Evolutionary conservation across 495 filamentous ascomycete species (phyloP).

Genomic region (Penicillium lagena): DNA sequence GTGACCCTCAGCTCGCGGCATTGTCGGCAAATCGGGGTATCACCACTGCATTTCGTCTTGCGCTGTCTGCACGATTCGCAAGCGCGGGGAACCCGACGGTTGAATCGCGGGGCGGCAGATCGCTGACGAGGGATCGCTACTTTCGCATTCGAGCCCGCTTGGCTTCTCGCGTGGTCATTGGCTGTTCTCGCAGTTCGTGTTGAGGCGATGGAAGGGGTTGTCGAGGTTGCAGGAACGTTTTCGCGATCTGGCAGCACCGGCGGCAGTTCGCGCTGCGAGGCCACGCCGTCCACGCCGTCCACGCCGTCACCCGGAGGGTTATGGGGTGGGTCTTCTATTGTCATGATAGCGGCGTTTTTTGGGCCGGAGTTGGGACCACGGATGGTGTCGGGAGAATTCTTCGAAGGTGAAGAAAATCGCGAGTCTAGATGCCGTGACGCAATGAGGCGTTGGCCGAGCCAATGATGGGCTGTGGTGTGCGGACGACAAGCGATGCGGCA

Average conservation of each 20-base stretch:
- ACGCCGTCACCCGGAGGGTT: background rate
- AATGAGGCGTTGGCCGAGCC: no score
- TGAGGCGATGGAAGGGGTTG: background rate
- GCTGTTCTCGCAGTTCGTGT: background rate
- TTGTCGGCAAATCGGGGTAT: slow-evolving; percentile 46
- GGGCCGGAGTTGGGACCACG: background rate
- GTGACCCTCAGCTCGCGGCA: slow-evolving; percentile 41
- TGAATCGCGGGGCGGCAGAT: background rate
- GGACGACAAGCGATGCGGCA: no score
- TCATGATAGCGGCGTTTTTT: background rate
- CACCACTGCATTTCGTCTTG: slow-evolving; percentile 55
- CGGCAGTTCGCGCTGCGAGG: background rate
- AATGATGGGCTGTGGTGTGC: no score
- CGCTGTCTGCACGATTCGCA: slow-evolving; percentile 67
- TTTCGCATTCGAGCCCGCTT: background rate
- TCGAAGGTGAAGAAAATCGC: no score
- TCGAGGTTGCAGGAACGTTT: background rate
- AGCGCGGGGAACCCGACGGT: slow-evolving; percentile 39
- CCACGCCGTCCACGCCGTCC: background rate
- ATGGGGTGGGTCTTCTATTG: background rate
- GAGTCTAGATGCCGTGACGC: no score
- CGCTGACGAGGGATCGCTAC: background rate
- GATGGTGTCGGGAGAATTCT: background rate
- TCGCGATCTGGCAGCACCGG: background rate
- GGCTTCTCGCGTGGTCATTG: background rate